phyloP scores from a whole-genome alignment of 2,329 filamentous ascomycete species.

The Xylogone sp. region DNA sequence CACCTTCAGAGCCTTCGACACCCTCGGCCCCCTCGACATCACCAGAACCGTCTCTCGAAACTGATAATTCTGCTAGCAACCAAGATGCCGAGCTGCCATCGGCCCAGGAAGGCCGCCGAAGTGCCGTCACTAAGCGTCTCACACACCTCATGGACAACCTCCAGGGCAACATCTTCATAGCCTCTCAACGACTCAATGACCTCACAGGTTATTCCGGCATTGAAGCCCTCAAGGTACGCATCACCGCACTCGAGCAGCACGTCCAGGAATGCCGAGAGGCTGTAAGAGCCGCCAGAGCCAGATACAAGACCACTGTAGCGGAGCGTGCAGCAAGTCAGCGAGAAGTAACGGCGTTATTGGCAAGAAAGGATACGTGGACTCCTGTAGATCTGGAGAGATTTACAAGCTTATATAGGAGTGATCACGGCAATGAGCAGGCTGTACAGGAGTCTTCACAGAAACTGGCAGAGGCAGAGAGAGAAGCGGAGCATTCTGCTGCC shows the following conservation, averaged over 20 bases:
- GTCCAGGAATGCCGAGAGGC: constrained; percentile 57
- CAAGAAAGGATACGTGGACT: constrained; percentile 90
- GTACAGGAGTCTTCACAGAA: constrained; percentile 69
- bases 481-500: constrained; percentile 72
- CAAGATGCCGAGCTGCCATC: constrained; percentile 39
- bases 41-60: neutral
- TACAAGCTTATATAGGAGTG: constrained; percentile 84
- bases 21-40: constrained; percentile 1
- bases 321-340: constrained; percentile 86
- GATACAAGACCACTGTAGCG: constrained; percentile 79
- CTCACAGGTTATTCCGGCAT: constrained; percentile 93
- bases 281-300: constrained; percentile 68
- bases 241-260: constrained; percentile 60
- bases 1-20: neutral
- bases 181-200: constrained; percentile 86
- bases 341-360: constrained; percentile 90
- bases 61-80: neutral
- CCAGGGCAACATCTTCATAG: constrained; percentile 78
- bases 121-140: constrained; percentile 46
- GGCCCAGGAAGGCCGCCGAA: constrained; percentile 40
- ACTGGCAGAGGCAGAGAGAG: constrained; percentile 71
- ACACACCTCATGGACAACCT: constrained; percentile 81
- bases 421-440: constrained; percentile 88
- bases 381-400: constrained; percentile 88
- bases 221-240: constrained; percentile 76